Base-by-base conservation (phyloP, 495 filamentous ascomycete genomes). In the Margaritispora aquatica region DNA sequence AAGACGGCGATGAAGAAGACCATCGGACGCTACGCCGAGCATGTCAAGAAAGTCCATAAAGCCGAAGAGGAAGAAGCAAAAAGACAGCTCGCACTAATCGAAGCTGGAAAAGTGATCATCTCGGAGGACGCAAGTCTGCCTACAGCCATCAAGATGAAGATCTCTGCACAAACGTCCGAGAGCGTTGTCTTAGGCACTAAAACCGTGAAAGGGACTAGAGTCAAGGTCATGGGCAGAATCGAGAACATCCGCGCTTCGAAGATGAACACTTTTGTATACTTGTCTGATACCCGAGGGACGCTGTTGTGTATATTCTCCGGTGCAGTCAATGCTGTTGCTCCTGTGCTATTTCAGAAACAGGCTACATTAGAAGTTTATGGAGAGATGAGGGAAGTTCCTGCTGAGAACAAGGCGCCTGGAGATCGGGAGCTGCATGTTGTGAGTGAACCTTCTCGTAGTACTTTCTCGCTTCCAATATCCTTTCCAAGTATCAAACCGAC, bases 401-500 rank as follows among this genome's bases (percentile, higher is more conserved):
- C 81, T 26, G 90, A 88, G 62, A 81, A 87, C 60, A 81, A 86
- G 53, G 95, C 95, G 2, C 90, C 90, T 48, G 86, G 89, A 71
- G 76, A 86, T 79, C 90, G 96, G 51, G 94, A 99, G 72, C 80
- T 99, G 47, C 91, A 96, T 62, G 95, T 89, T 57, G 94, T n/a
- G n/a, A n/a, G n/a, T n/a, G n/a, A n/a, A n/a, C n/a, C n/a, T n/a
- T n/a, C n/a, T n/a, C n/a, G n/a, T n/a, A n/a, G n/a, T n/a, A n/a
- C n/a, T n/a, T n/a, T n/a, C n/a, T n/a, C n/a, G n/a, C n/a, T n/a
- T n/a, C n/a, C n/a, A n/a, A n/a, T n/a, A n/a, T n/a, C n/a, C n/a
- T n/a, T n/a, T n/a, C n/a, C n/a, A n/a, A 93, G n/a, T n/a, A n/a
- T n/a, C n/a, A n/a, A n/a, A n/a, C n/a, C n/a, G n/a, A n/a, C n/a